These are phyloP conservation scores for Spinacia oleracea DNA, from an alignment of 179 eudicot genomes.

Conservation along the genomic window DNA sequence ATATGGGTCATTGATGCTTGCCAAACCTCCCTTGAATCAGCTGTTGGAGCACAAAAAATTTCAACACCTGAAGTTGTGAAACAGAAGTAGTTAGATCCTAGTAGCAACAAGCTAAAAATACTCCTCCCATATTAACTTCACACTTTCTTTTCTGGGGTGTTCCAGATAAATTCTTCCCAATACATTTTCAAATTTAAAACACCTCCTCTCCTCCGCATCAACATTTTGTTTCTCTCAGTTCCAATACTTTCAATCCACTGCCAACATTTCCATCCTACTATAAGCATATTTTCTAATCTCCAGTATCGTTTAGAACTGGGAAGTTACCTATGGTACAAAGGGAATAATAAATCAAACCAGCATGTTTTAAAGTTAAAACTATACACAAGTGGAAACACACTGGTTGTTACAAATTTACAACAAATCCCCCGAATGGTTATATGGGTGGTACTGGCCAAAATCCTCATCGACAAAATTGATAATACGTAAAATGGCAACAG, in stretches of 20 bases:
- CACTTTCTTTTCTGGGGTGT: no score
- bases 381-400: background rate
- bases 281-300: background rate
- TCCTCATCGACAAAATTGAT: no score
- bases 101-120: background rate
- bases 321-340: background rate
- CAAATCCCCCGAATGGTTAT: no score
- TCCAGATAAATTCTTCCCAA: background rate
- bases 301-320: background rate
- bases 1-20: slow-evolving; percentile 98
- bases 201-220: background rate
- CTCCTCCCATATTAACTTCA: no score
- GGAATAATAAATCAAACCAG: background rate
- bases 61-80: slow-evolving; percentile 61
- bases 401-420: background rate
- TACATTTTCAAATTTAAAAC: background rate
- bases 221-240: background rate
- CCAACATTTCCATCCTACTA: background rate
- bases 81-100: background rate
- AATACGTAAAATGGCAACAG: no score
- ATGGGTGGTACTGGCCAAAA: no score
- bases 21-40: slow-evolving; percentile 87
- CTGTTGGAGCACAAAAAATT: slow-evolving; percentile 98
- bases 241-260: background rate
- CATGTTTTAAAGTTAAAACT: background rate